Conservation (phyloP, 345 rosid species). For the Arabis alpina region DNA sequence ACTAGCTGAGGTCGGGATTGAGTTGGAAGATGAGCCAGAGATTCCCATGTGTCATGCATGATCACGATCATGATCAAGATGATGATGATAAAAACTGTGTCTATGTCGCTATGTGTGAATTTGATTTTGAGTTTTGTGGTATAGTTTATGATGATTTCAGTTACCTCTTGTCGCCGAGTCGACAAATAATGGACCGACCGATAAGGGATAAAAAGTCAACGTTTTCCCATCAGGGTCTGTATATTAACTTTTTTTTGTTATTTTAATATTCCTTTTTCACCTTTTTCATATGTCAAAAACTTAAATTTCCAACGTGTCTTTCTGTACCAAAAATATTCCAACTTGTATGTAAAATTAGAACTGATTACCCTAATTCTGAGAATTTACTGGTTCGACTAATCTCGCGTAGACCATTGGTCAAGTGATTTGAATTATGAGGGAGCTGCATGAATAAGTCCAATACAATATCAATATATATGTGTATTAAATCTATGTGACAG, state of each 20-base stretch:
- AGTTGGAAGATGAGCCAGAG: slow-evolving; percentile 59
- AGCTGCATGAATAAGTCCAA: slow-evolving; percentile 16
- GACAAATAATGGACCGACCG: slow-evolving; percentile 42
- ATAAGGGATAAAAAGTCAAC: slow-evolving; percentile 37
- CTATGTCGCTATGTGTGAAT: slow-evolving; percentile 32
- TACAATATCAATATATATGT: not conserved
- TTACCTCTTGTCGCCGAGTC: slow-evolving; percentile 33
- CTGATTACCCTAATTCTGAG: not conserved
- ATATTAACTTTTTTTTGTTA: slow-evolving; percentile 9
- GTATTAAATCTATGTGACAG: slow-evolving; percentile 7
- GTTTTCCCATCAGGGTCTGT: slow-evolving; percentile 34
- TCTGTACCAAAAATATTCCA: too few relatives aligned
- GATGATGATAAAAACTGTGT: slow-evolving; percentile 24
- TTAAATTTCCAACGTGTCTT: not conserved
- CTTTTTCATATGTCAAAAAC: not conserved
- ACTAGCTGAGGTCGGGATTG: slow-evolving; percentile 70
- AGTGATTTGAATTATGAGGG: slow-evolving; percentile 1
- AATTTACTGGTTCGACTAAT: not conserved
- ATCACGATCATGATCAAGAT: slow-evolving; percentile 18
- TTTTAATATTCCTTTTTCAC: not conserved
- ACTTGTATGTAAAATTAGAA: too few relatives aligned
- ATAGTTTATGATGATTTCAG: slow-evolving; percentile 24
- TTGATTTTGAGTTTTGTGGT: slow-evolving; percentile 39
- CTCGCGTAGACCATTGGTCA: slow-evolving; percentile 11
- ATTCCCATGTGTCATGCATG: slow-evolving; percentile 49